Conservation (phyloP, 306 rosid genomes). For the Elaeagnus macrophylla region DNA sequence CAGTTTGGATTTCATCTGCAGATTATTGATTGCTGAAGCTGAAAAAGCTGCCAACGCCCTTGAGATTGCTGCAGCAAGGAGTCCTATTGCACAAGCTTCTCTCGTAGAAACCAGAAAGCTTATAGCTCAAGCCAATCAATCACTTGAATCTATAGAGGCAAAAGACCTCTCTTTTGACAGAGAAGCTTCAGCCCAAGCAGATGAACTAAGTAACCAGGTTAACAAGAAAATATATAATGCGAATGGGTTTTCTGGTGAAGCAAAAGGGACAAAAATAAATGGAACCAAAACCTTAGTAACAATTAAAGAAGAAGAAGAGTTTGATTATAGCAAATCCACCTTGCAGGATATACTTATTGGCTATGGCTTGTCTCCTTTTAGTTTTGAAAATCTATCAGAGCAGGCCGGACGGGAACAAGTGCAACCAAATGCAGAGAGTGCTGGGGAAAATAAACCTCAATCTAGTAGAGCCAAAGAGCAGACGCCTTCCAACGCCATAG, state of each 20-base stretch:
- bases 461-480: slow-evolving; percentile 35
- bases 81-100: slow-evolving; percentile 74
- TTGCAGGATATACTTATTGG: slow-evolving; percentile 35
- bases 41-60: slow-evolving; percentile 90
- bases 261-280: slow-evolving; percentile 33
- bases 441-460: slow-evolving; percentile 23
- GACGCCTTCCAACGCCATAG: slow-evolving; percentile 19
- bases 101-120: slow-evolving; percentile 75
- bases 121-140: slow-evolving; percentile 83
- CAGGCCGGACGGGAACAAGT: slow-evolving; percentile 17
- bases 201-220: slow-evolving; percentile 17
- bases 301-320: slow-evolving; percentile 23
- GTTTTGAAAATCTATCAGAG: slow-evolving; percentile 27
- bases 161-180: slow-evolving; percentile 21
- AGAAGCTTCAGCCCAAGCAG: slow-evolving; percentile 27
- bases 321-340: slow-evolving; percentile 33
- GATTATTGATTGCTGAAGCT: slow-evolving; percentile 87
- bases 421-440: slow-evolving; percentile 25
- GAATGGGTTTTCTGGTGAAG: slow-evolving; percentile 20
- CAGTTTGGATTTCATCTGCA: slow-evolving; percentile 21
- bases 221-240: slow-evolving; percentile 14
- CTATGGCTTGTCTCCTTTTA: slow-evolving; percentile 19
- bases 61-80: slow-evolving; percentile 72
- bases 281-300: slow-evolving; percentile 36
- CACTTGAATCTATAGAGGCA: slow-evolving; percentile 55